phyloP scores from a whole-genome alignment of 192 early-diverging fungal species.

The Haplosporangium gracile region DNA sequence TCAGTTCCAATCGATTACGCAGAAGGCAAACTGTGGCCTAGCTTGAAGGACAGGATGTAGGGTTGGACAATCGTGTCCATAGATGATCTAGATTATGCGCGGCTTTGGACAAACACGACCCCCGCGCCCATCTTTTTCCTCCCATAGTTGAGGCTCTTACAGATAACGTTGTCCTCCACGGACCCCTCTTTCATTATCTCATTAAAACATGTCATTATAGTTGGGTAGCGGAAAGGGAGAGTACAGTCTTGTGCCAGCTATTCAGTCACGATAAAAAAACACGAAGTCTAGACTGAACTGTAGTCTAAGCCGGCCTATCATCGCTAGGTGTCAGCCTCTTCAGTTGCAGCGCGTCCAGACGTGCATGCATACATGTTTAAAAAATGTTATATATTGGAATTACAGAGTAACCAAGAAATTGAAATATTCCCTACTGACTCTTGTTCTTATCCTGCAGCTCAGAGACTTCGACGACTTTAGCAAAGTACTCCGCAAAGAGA shows the following conservation, averaged over 20 bases:
- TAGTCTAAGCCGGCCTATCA: too few species aligned
- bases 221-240: too few species aligned
- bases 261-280: too few species aligned
- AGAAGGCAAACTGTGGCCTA: background rate
- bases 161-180: background rate
- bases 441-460: background rate
- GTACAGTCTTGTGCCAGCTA: too few species aligned
- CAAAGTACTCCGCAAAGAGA: slow-evolving; percentile 27
- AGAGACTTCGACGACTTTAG: slow-evolving; percentile 17
- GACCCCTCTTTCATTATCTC: background rate
- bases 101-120: background rate
- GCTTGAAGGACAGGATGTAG: background rate
- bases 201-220: background rate
- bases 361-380: too few species aligned
- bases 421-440: background rate
- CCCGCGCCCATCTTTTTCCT: too few species aligned
- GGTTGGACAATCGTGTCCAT: background rate
- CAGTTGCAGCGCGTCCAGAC: too few species aligned
- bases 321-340: too few species aligned
- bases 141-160: background rate
- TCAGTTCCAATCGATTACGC: background rate
- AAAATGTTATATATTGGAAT: too few species aligned
- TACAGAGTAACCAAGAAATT: too few species aligned
- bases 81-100: background rate
- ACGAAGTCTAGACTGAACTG: too few species aligned